Evolutionary conservation across 495 filamentous ascomycete genomes (phyloP).

Genomic region (Penicillium desertorum): DNA sequence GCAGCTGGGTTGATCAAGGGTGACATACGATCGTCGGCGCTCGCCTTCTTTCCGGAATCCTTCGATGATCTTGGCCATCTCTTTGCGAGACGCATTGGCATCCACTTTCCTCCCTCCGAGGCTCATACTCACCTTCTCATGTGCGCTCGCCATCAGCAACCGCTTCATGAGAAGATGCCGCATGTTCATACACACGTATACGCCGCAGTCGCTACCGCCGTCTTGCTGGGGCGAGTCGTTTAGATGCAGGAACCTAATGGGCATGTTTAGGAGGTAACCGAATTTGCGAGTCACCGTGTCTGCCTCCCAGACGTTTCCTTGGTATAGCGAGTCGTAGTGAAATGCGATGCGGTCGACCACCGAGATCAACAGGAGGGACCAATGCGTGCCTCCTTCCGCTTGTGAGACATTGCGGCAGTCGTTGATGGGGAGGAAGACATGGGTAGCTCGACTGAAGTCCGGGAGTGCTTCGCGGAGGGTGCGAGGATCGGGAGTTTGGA

Average conservation of each 20-base stretch:
- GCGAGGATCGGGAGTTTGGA: constrained; percentile 74
- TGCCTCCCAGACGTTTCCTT: constrained; percentile 73
- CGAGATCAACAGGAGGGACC: constrained; percentile 89
- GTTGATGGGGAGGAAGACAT: constrained; percentile 97
- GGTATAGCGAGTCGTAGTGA: constrained; percentile 90
- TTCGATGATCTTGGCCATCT: constrained; percentile 87
- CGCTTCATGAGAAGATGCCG: constrained; percentile 79
- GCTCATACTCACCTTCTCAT: constrained; percentile 89
- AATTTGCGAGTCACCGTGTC: constrained; percentile 62
- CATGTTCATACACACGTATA: constrained; percentile 95
- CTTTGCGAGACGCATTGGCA: constrained; percentile 71
- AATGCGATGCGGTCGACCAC: constrained; percentile 88
- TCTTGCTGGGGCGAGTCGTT: constrained; percentile 87
- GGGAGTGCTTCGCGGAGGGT: constrained; percentile 57
- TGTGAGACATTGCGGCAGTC: constrained; percentile 73
- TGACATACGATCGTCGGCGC: constrained; percentile 68
- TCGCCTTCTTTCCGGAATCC: constrained; percentile 79
- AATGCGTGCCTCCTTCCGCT: constrained; percentile 89
- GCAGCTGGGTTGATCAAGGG: neutral
- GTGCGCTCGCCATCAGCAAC: constrained; percentile 71
- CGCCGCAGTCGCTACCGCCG: constrained; percentile 90
- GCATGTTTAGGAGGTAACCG: constrained; percentile 58
- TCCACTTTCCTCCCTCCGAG: constrained; percentile 79
- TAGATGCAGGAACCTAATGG: constrained; percentile 70
- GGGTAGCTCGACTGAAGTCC: constrained; percentile 76